Evolutionary conservation across 768 basidiomycete species (phyloP).

Genomic region (Collybia sordida): DNA sequence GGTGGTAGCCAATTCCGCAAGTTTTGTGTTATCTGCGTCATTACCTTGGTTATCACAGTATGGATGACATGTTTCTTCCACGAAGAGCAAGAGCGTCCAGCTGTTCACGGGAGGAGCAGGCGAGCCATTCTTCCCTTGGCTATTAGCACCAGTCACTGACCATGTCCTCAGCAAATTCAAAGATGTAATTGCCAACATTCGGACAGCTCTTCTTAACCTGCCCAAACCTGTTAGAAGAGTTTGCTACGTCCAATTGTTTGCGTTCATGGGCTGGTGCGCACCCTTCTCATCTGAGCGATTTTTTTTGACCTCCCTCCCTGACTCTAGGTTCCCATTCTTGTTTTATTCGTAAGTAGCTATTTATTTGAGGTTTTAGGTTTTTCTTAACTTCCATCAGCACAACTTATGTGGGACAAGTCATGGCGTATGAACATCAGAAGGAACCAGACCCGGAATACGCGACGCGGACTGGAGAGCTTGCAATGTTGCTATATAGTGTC

Average conservation of each 20-base stretch:
- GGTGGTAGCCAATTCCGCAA: slow-evolving; percentile 96
- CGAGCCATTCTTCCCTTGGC: slow-evolving; percentile 15
- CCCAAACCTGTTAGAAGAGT: slow-evolving; percentile 86
- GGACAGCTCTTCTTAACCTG: slow-evolving; percentile 66
- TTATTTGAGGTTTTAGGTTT: not conserved
- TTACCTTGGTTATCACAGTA: slow-evolving; percentile 78
- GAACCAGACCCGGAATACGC: slow-evolving; percentile 86
- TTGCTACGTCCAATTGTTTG: slow-evolving; percentile 91
- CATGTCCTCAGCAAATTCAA: slow-evolving; percentile 47
- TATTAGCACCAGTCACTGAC: not conserved
- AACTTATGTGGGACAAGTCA: slow-evolving; percentile 91
- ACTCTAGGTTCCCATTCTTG: slow-evolving; percentile 85
- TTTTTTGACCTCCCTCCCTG: slow-evolving; percentile 8
- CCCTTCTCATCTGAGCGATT: not conserved
- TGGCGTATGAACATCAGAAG: slow-evolving; percentile 73
- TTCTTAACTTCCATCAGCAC: slow-evolving; percentile 47
- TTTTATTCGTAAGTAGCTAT: slow-evolving; percentile 72
- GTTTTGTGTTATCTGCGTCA: slow-evolving; percentile 84
- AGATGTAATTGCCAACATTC: slow-evolving; percentile 83
- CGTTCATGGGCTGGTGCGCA: slow-evolving; percentile 92
- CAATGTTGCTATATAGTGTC: slow-evolving; percentile 88
- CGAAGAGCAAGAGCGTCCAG: slow-evolving; percentile 70
- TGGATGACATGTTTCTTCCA: slow-evolving; percentile 87
- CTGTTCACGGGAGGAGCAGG: slow-evolving; percentile 37
- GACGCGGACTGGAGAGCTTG: slow-evolving; percentile 82